Percentiles rank a stretch among this genome's conserved stretches.
These are phyloP conservation scores for Melocanna baccifera DNA, from an alignment of 176 grass and related monocot genomes.

Conservation along the genomic window DNA sequence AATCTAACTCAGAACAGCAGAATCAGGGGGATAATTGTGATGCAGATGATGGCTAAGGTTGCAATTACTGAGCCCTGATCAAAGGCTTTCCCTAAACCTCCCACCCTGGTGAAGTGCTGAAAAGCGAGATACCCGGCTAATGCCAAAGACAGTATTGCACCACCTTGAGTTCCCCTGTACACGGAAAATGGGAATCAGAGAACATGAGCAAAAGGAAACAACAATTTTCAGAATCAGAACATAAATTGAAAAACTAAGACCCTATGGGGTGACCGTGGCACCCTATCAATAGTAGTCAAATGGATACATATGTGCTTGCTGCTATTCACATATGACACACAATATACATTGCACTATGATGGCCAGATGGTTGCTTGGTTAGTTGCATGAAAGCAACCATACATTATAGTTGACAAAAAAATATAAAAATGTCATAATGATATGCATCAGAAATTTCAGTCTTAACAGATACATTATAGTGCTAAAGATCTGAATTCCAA, in stretches of 20 bases:
- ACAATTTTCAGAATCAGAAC: not conserved
- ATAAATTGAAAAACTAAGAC: conserved; percentile 4
- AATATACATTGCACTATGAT: not conserved
- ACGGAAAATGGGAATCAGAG: not conserved
- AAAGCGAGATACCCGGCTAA: conserved; percentile 71
- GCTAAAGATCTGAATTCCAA: not conserved
- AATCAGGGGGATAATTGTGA: conserved; percentile 36
- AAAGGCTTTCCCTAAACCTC: conserved; percentile 63
- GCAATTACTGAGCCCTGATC: conserved; percentile 66
- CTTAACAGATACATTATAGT: not conserved
- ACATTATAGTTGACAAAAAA: not conserved
- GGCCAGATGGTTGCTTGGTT: not conserved
- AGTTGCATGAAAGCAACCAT: not conserved
- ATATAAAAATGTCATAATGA: not conserved
- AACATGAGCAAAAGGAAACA: not conserved
- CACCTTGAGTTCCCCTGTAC: conserved; percentile 79
- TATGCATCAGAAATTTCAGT: not conserved
- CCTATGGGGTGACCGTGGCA: not conserved
- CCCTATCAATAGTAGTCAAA: not conserved
- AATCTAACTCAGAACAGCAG: conserved; percentile 58
- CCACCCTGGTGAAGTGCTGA: conserved; percentile 78
- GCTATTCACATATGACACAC: not conserved
- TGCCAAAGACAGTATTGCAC: conserved; percentile 65
- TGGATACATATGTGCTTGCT: not conserved
- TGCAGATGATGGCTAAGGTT: conserved; percentile 70